phyloP scores from a whole-genome alignment of 441 rosid species.

The Codiaeum variegatum region DNA sequence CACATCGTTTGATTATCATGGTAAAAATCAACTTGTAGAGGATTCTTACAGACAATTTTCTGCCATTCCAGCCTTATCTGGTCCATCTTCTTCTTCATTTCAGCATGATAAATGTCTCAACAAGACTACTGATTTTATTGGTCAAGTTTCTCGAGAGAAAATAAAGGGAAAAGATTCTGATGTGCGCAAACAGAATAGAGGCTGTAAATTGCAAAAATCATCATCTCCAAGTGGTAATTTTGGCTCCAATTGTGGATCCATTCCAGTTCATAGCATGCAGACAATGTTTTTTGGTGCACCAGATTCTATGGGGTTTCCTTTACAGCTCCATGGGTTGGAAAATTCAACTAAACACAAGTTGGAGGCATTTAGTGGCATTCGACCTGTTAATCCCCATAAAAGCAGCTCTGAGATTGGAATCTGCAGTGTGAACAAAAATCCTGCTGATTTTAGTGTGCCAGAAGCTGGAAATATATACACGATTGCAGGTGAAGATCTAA shows the following conservation, averaged over 20 bases:
- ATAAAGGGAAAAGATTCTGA: slow-evolving; percentile 40
- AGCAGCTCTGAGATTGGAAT: slow-evolving; percentile 33
- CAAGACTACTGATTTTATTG: slow-evolving; percentile 29
- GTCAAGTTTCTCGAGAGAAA: slow-evolving; percentile 45
- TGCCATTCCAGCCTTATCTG: slow-evolving; percentile 29
- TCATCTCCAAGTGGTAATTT: slow-evolving; percentile 31
- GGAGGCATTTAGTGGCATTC: slow-evolving; percentile 28
- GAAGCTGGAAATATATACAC: slow-evolving; percentile 67
- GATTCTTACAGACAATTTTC: slow-evolving; percentile 32
- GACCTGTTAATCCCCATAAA: slow-evolving; percentile 32
- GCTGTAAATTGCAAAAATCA: slow-evolving; percentile 31
- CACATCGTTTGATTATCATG: slow-evolving; percentile 31
- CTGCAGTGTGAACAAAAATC: slow-evolving; percentile 77
- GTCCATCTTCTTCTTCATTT: slow-evolving; percentile 53
- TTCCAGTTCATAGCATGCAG: slow-evolving; percentile 38
- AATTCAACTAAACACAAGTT: slow-evolving; percentile 37
- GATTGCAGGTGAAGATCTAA: slow-evolving; percentile 57
- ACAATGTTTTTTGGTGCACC: slow-evolving; percentile 38
- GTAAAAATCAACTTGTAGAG: slow-evolving; percentile 34
- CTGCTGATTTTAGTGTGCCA: slow-evolving; percentile 80
- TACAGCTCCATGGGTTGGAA: slow-evolving; percentile 30
- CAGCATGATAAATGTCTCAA: slow-evolving; percentile 41
- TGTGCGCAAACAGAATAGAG: slow-evolving; percentile 31
- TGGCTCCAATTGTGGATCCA: slow-evolving; percentile 39
- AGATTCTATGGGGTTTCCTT: slow-evolving; percentile 42